These are phyloP conservation scores for Babesia caballi DNA, from an alignment of 169 alveolate species.

Conservation along the genomic window DNA sequence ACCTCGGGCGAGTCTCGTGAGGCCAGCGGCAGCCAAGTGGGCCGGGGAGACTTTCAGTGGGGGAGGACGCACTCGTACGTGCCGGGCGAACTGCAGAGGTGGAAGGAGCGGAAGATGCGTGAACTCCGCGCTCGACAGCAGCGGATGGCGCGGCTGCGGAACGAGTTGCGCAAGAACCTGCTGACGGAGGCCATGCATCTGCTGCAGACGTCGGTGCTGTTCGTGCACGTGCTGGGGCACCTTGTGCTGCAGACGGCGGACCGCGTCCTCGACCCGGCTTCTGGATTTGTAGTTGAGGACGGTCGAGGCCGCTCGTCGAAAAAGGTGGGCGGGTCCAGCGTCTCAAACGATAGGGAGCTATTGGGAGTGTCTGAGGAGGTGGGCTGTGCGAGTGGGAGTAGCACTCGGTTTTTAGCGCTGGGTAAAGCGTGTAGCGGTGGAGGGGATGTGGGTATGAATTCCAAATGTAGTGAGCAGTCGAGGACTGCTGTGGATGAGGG, in stretches of 20 bases:
- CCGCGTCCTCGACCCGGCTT: conserved; percentile 9
- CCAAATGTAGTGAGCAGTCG: too few relatives aligned
- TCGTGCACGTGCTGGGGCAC: conserved; percentile 31
- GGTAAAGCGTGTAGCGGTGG: too few relatives aligned
- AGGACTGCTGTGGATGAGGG: too few relatives aligned
- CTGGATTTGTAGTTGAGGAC: too few relatives aligned
- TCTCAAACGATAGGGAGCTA: too few relatives aligned
- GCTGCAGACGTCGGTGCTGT: conserved; percentile 17
- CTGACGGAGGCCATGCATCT: conserved; percentile 1
- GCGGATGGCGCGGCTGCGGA: not conserved
- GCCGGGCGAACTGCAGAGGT: conserved; percentile 23
- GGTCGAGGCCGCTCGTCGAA: too few relatives aligned
- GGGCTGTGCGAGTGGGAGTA: too few relatives aligned
- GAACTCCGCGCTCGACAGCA: conserved; percentile 12
- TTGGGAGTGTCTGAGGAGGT: too few relatives aligned
- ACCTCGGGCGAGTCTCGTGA: not conserved
- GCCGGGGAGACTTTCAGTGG: not conserved
- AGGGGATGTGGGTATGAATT: too few relatives aligned
- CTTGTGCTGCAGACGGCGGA: conserved; percentile 3
- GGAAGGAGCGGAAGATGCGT: conserved; percentile 7
- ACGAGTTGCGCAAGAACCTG: conserved; percentile 7
- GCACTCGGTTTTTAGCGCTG: too few relatives aligned
- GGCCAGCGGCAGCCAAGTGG: not conserved
- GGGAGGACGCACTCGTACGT: conserved; percentile 2
- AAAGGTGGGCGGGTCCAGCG: too few relatives aligned